Evolutionary conservation across 1,284 basidiomycete species (phyloP), one percentile per base, ranked within the genome.

Genomic region (Trichosporon sp.): DNA sequence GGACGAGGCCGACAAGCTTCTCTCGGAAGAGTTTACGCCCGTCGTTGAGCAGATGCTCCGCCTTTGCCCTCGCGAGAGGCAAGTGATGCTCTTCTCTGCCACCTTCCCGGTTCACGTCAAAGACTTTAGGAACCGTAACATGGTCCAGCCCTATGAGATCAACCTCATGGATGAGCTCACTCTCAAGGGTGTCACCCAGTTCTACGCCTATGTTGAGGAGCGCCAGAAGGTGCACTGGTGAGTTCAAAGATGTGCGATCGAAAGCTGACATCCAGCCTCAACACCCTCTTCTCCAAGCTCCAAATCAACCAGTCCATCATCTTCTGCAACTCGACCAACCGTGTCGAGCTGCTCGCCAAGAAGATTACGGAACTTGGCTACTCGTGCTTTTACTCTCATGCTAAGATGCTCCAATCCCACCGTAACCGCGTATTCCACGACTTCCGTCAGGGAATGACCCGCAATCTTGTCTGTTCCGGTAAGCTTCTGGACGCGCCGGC

Each of bases 221-320:
- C 87, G 93, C 69, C 96, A 99, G 84, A 99, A 99, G 83, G 96
- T 99, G 56, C 96, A 99, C 83, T 99, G 95, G 25, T 56, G 25
- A 31, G 31, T 25, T 13, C 33, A 13, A 32, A 13, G 7, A 25
- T 4, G 10, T n/a, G 16, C 25, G 0, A 16, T 25, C 27, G 3
- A 4, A 31, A 19, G 25, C 60, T 62, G 11, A 62, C 31, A 13
- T 21, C 0, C 52, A 65, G 64, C 65, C 70, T 78, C 58, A 78
- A 74, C 66, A 75, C 76, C 33, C 71, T 75, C 21, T 74, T 73
- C 66, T 73, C 68, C 56, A 74, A 74, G 91, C 87, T 98, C 60
- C 95, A 98, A 91, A 98, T 98, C 85, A 98, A 98, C 82, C 95
- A 98, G 83, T 96, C 94, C 65, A 98, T 98, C 83, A 98, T 98